phyloP scores from a whole-genome alignment of 192 early-diverging fungal species.

The Mortierella antarctica region DNA sequence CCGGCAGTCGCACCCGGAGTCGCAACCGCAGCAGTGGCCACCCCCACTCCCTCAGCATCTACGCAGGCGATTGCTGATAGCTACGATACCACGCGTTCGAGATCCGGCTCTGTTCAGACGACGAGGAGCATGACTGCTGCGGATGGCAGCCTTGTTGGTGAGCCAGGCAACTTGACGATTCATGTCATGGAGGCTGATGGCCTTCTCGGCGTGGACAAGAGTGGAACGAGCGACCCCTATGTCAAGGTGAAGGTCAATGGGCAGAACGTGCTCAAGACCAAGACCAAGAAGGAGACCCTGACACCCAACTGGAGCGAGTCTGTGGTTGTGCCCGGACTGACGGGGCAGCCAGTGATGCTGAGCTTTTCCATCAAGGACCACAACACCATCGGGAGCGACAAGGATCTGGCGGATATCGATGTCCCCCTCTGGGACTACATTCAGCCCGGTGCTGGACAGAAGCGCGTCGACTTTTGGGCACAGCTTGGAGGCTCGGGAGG shows the following conservation, averaged over 20 bases:
- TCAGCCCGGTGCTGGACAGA: slow-evolving; percentile 24
- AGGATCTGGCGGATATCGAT: slow-evolving; percentile 71
- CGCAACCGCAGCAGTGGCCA: slow-evolving; percentile 15
- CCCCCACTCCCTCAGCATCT: slow-evolving; percentile 12
- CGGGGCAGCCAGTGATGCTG: slow-evolving; percentile 51
- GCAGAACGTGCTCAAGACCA: slow-evolving; percentile 76
- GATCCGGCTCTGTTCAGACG: slow-evolving; percentile 30
- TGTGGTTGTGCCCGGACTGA: slow-evolving; percentile 31
- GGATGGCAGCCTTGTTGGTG: slow-evolving; percentile 28
- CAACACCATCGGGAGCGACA: slow-evolving; percentile 71
- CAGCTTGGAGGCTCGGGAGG: slow-evolving; percentile 24
- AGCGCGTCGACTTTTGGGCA: slow-evolving; percentile 46
- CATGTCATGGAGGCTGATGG: slow-evolving; percentile 57
- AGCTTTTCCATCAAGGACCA: slow-evolving; percentile 75
- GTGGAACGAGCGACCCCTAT: slow-evolving; percentile 78
- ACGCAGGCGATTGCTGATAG: too few relatives aligned
- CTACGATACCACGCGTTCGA: neutral
- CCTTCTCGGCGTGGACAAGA: slow-evolving; percentile 59
- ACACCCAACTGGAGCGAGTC: slow-evolving; percentile 71
- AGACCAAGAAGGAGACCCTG: slow-evolving; percentile 74
- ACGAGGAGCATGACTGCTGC: slow-evolving; percentile 33
- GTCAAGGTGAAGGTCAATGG: slow-evolving; percentile 69
- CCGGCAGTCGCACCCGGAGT: neutral
- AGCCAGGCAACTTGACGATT: slow-evolving; percentile 54
- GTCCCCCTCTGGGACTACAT: slow-evolving; percentile 65